These are phyloP conservation scores for Aspergillus sp. DNA, from an alignment of 2,329 filamentous ascomycete species.

Conservation along the genomic window DNA sequence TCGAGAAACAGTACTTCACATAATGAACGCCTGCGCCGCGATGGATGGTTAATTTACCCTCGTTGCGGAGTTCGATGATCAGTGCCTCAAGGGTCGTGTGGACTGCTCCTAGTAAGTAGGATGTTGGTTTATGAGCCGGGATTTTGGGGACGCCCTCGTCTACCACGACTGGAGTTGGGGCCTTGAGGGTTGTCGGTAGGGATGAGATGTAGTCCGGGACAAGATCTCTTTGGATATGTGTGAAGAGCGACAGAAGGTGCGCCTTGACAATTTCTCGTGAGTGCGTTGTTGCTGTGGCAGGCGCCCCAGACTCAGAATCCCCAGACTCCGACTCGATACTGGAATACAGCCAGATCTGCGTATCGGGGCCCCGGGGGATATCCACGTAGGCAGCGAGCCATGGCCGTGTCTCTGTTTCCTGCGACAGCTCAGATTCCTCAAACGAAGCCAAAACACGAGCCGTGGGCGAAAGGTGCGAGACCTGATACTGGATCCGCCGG, in stretches of 20 bases:
- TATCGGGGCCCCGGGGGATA: conserved; percentile 43
- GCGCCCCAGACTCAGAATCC: too few species aligned
- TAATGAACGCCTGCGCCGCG: conserved; percentile 10
- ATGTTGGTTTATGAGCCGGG: conserved; percentile 12
- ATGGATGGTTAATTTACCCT: neutral
- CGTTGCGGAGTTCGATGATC: conserved; percentile 20
- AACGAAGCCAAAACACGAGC: conserved; percentile 42
- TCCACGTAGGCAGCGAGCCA: conserved; percentile 50
- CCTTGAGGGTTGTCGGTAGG: neutral
- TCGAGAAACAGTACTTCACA: conserved; percentile 12
- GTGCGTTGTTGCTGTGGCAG: neutral
- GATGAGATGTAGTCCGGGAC: conserved; percentile 12
- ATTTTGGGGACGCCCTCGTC: conserved; percentile 12
- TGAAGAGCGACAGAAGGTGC: conserved; percentile 14
- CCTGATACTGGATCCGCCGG: conserved; percentile 45
- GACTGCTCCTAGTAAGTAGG: conserved; percentile 44
- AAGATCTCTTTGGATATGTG: conserved; percentile 3
- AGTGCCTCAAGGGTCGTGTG: conserved; percentile 39
- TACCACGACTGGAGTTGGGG: neutral
- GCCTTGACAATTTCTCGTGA: neutral
- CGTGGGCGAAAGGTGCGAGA: conserved; percentile 36
- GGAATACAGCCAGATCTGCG: conserved; percentile 48
- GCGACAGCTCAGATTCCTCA: neutral
- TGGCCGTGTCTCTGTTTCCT: conserved; percentile 18
- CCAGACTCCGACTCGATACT: conserved; percentile 38